Percentiles rank a stretch among this genome's conserved stretches.
These are phyloP conservation scores for Stachybotrys chlorohalonatus DNA, from an alignment of 2,329 filamentous ascomycete genomes.

Conservation along the genomic window DNA sequence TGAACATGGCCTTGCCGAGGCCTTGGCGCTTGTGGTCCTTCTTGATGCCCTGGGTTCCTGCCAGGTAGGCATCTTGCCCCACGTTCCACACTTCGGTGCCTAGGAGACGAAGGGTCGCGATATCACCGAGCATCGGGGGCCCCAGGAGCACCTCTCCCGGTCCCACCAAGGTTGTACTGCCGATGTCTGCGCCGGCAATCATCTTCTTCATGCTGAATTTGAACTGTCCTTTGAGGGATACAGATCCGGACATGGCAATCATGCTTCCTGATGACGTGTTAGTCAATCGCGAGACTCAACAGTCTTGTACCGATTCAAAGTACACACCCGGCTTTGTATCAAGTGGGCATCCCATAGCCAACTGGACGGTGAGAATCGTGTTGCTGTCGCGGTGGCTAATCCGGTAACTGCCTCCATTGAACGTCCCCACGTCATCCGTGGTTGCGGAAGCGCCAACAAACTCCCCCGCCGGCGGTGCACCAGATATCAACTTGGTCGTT, in stretches of 20 bases:
- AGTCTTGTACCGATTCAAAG: neutral
- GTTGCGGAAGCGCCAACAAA: slow-evolving; percentile 55
- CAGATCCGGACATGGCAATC: slow-evolving; percentile 88
- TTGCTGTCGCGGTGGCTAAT: slow-evolving; percentile 91
- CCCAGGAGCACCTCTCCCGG: slow-evolving; percentile 85
- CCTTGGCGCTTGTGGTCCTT: slow-evolving; percentile 84
- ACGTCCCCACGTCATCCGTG: slow-evolving; percentile 84
- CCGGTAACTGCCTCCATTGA: slow-evolving; percentile 91
- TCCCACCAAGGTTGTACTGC: slow-evolving; percentile 72
- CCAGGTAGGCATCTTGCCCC: slow-evolving; percentile 79
- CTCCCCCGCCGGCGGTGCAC: slow-evolving; percentile 36
- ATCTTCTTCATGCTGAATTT: slow-evolving; percentile 91
- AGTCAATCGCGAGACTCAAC: neutral
- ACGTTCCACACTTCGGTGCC: slow-evolving; percentile 74
- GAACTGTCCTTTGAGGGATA: slow-evolving; percentile 72
- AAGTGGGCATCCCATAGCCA: slow-evolving; percentile 82
- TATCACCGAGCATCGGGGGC: slow-evolving; percentile 72
- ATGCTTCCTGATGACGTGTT: slow-evolving; percentile 52
- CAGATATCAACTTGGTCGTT: slow-evolving; percentile 23
- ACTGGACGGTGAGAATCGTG: slow-evolving; percentile 77
- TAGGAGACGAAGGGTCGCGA: slow-evolving; percentile 66
- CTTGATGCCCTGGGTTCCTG: slow-evolving; percentile 75
- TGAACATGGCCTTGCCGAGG: slow-evolving; percentile 85
- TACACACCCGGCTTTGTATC: slow-evolving; percentile 62
- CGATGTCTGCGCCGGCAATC: slow-evolving; percentile 72